These are phyloP conservation scores for Fusarium foetens DNA, from an alignment of 2,329 filamentous ascomycete genomes.

Conservation along the genomic window DNA sequence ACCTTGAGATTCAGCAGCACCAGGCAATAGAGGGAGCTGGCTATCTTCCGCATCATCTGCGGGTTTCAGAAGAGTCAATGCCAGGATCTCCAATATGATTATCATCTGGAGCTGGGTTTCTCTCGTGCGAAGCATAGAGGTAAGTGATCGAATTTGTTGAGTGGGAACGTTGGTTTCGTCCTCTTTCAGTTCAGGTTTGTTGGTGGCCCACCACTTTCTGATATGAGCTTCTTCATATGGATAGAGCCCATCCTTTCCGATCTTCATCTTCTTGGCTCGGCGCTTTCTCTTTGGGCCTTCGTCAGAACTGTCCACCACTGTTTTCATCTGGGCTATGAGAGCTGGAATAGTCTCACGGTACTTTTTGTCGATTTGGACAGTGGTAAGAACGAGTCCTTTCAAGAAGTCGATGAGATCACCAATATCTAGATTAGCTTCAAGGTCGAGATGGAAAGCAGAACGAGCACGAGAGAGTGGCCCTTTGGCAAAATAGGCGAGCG, in stretches of 20 bases:
- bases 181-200: conserved; percentile 62
- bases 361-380: conserved; percentile 79
- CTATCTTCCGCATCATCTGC: conserved; percentile 55
- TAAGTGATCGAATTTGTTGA: conserved; percentile 68
- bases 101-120: conserved; percentile 87
- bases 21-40: conserved; percentile 58
- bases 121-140: conserved; percentile 74
- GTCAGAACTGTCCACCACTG: conserved; percentile 66
- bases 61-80: conserved; percentile 68
- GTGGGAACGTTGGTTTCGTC: conserved; percentile 60
- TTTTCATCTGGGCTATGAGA: conserved; percentile 67
- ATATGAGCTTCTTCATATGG: conserved; percentile 72
- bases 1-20: conserved; percentile 49
- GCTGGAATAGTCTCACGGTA: conserved; percentile 76
- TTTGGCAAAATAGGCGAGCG: conserved; percentile 85
- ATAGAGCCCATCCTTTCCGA: conserved; percentile 76
- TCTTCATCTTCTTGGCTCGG: conserved; percentile 71
- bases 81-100: conserved; percentile 78
- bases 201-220: conserved; percentile 74
- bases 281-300: conserved; percentile 58
- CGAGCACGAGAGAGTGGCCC: conserved; percentile 80
- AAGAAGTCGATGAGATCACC: conserved; percentile 74
- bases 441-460: conserved; percentile 73
- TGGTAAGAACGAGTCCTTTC: conserved; percentile 73
- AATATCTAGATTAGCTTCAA: conserved; percentile 69